Percentiles rank a stretch among this genome's conserved stretches.
Evolutionary conservation across 331 rosid species (phyloP).

Genomic region (Quercus lobata): DNA sequence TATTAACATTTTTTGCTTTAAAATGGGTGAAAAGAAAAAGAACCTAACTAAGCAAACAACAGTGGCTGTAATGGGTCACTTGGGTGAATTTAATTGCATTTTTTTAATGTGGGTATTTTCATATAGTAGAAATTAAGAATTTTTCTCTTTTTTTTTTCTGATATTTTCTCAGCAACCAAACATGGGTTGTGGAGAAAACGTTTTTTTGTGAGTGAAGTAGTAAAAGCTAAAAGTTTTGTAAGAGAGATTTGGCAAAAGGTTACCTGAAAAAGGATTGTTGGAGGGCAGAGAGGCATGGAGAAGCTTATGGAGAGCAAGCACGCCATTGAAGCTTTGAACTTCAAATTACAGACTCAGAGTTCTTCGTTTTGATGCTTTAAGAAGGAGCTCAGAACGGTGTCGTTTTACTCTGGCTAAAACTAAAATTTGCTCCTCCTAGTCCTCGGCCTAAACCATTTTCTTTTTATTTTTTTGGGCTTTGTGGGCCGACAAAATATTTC

Average conservation of each 20-base stretch:
- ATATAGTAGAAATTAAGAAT: not conserved
- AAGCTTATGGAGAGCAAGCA: conserved; percentile 5
- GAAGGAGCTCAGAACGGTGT: not conserved
- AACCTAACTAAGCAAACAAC: not conserved
- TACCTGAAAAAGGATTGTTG: conserved; percentile 6
- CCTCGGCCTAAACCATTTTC: not conserved
- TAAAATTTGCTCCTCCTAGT: not conserved
- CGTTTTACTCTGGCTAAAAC: not conserved
- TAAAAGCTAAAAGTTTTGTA: not conserved
- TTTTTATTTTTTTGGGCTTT: not conserved
- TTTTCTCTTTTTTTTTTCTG: not conserved
- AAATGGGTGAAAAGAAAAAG: not conserved
- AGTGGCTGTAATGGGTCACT: not conserved
- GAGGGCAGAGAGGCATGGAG: conserved; percentile 1
- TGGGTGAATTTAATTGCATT: not conserved
- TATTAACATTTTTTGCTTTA: not conserved
- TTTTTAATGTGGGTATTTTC: not conserved
- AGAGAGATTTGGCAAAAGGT: not conserved
- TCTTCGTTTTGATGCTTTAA: not conserved
- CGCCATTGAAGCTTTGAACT: conserved; percentile 18
- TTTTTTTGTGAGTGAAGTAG: not conserved
- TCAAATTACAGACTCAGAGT: not conserved
- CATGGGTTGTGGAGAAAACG: not conserved
- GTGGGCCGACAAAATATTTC: too few relatives aligned
- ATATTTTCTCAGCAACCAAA: conserved; percentile 10